Evolutionary conservation across 495 filamentous ascomycete species (phyloP).

Genomic region (Darksidea phi): DNA sequence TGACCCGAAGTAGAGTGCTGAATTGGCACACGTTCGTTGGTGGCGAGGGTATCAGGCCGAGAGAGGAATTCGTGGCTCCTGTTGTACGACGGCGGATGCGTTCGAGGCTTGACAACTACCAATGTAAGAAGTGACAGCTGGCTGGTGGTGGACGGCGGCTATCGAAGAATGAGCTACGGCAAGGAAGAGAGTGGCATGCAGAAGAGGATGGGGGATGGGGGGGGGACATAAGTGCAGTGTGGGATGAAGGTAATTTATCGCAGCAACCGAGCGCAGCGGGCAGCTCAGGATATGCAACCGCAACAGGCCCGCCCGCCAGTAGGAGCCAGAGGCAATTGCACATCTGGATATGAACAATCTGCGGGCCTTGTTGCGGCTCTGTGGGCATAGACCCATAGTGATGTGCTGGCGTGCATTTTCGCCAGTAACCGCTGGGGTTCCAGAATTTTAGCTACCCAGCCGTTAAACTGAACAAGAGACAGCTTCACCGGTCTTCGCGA

Average conservation of each 20-base stretch:
- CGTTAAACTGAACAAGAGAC: slow-evolving; percentile 31
- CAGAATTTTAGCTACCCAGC: slow-evolving; percentile 36
- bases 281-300: slow-evolving; percentile 37
- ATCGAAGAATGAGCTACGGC: slow-evolving; percentile 34
- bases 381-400: slow-evolving; percentile 50
- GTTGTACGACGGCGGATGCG: slow-evolving; percentile 35
- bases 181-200: slow-evolving; percentile 39
- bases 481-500: slow-evolving; percentile 36
- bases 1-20: slow-evolving; percentile 23
- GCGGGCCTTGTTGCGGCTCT: slow-evolving; percentile 43
- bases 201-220: slow-evolving; percentile 35
- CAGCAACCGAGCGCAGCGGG: slow-evolving; percentile 35
- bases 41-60: slow-evolving; percentile 28
- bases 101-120: slow-evolving; percentile 38
- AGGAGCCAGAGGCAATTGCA: slow-evolving; percentile 34
- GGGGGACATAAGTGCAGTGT: slow-evolving; percentile 30
- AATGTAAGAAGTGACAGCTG: slow-evolving; percentile 37
- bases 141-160: slow-evolving; percentile 23
- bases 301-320: slow-evolving; percentile 28
- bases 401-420: slow-evolving; percentile 89
- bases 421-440: slow-evolving; percentile 55
- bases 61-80: slow-evolving; percentile 34
- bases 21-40: slow-evolving; percentile 33
- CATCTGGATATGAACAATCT: slow-evolving; percentile 36
- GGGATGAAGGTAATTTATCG: slow-evolving; percentile 38